Evolutionary conservation across 1,284 basidiomycete genomes (phyloP).

Genomic region (Sporisorium graminicola): DNA sequence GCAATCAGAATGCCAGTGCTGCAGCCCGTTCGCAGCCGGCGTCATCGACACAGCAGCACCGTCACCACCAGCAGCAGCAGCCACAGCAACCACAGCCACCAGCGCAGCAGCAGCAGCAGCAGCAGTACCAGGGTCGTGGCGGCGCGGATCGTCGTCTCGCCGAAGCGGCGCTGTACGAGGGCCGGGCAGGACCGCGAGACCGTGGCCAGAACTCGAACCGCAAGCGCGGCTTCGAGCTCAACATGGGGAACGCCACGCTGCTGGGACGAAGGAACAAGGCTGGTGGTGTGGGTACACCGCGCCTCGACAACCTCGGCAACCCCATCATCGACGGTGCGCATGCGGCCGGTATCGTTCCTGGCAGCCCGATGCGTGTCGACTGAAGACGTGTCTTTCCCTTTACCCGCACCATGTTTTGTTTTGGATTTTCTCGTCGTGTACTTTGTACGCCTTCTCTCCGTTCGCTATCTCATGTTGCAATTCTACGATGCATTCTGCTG

Average conservation of each 20-base stretch:
- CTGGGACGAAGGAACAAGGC: constrained; percentile 62
- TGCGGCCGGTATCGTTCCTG: constrained; percentile 51
- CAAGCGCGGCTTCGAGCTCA: constrained; percentile 63
- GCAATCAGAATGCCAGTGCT: constrained; percentile 51
- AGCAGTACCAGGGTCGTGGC: constrained; percentile 64
- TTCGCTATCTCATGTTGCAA: constrained; percentile 8
- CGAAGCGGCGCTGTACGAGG: constrained; percentile 69
- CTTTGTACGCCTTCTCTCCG: not conserved
- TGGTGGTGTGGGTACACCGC: constrained; percentile 10
- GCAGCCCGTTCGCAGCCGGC: constrained; percentile 14
- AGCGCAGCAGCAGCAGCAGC: constrained; percentile 52
- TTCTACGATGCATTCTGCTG: constrained; percentile 8
- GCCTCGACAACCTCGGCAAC: constrained; percentile 43
- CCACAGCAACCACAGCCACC: constrained; percentile 16
- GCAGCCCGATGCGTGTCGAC: constrained; percentile 59
- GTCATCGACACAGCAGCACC: constrained; percentile 29
- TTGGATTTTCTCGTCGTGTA: not conserved
- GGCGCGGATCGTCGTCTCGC: constrained; percentile 64
- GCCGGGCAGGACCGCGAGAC: constrained; percentile 61
- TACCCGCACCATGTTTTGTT: not conserved
- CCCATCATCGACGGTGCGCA: constrained; percentile 47
- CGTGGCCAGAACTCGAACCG: constrained; percentile 49
- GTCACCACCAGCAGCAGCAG: constrained; percentile 15
- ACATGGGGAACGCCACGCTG: constrained; percentile 66
- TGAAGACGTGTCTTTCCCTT: constrained; percentile 6